A percentile compares a stretch with the other conserved stretches of the same genome.
Conservation (phyloP, 2,329 filamentous ascomycete species). For the Diplodia intermedia region DNA sequence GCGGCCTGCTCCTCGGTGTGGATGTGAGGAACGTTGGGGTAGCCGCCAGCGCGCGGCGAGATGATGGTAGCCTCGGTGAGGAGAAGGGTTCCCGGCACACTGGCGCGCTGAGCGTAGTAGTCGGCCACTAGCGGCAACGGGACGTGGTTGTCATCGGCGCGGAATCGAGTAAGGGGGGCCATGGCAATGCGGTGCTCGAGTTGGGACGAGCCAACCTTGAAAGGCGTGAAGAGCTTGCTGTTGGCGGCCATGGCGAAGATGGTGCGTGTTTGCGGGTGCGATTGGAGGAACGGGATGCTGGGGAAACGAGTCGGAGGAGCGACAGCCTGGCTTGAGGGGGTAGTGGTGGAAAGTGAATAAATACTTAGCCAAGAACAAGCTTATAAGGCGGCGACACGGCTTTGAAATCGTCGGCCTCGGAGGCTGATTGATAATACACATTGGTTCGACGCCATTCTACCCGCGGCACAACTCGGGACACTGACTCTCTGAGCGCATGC, state of each 20-base stretch:
- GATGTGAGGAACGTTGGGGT: constrained; percentile 42
- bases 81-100: constrained; percentile 43
- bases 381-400: constrained; percentile 3
- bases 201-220: constrained; percentile 39
- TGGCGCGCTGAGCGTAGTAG: constrained; percentile 44
- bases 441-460: constrained; percentile 12
- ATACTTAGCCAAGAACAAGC: neutral
- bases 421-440: constrained; percentile 25
- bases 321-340: neutral
- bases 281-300: neutral
- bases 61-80: constrained; percentile 48
- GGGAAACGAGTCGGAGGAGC: constrained; percentile 3
- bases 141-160: constrained; percentile 56
- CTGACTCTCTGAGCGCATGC: neutral
- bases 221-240: constrained; percentile 41
- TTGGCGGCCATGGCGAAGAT: constrained; percentile 27
- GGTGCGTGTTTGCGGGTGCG: neutral
- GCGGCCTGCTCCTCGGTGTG: constrained; percentile 58
- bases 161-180: constrained; percentile 49
- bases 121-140: constrained; percentile 50
- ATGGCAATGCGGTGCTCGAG: constrained; percentile 42
- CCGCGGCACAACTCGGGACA: neutral
- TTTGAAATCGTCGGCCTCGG: neutral
- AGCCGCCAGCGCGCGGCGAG: constrained; percentile 40
- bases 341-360: too few species aligned